These are phyloP conservation scores for Collybiopsis confluens DNA, from an alignment of 768 basidiomycete genomes.

Conservation along the genomic window DNA sequence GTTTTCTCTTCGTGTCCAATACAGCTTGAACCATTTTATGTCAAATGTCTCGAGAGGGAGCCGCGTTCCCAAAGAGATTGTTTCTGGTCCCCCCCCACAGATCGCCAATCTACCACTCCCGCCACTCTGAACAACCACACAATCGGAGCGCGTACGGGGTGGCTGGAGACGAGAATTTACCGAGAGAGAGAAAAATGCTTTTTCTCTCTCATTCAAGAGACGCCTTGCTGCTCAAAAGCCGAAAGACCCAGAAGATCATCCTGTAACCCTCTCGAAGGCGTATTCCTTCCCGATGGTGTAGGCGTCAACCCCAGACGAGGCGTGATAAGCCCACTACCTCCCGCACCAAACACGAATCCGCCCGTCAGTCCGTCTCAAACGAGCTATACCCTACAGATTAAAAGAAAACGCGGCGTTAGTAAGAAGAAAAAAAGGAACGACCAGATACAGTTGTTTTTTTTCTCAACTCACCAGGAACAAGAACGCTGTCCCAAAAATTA, in stretches of 20 bases:
- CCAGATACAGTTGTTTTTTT: not conserved
- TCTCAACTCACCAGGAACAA: conserved; percentile 68
- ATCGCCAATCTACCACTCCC: no score
- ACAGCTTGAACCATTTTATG: no score
- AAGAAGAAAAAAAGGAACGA: not conserved
- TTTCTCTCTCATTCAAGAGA: not conserved
- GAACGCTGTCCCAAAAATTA: conserved; percentile 84
- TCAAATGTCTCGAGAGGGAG: no score
- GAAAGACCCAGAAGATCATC: conserved; percentile 38
- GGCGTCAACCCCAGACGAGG: conserved; percentile 63
- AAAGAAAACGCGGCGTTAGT: no score
- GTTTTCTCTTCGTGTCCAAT: no score
- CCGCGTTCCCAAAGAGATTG: no score
- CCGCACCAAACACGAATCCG: conserved; percentile 81
- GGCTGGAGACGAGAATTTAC: no score
- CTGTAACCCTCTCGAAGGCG: conserved; percentile 29
- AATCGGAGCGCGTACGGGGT: no score
- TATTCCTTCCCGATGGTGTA: conserved; percentile 50
- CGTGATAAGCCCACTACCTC: conserved; percentile 81
- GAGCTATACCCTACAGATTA: conserved; percentile 63
- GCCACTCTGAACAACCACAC: no score
- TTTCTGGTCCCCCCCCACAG: no score
- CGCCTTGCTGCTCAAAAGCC: conserved; percentile 28
- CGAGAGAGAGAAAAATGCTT: no score
- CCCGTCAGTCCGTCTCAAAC: conserved; percentile 80